A percentile compares a stretch with the other conserved stretches of the same genome.
phyloP scores from a whole-genome alignment of 371 early-diverging fungal genomes.

The Apophysomyces sp. region DNA sequence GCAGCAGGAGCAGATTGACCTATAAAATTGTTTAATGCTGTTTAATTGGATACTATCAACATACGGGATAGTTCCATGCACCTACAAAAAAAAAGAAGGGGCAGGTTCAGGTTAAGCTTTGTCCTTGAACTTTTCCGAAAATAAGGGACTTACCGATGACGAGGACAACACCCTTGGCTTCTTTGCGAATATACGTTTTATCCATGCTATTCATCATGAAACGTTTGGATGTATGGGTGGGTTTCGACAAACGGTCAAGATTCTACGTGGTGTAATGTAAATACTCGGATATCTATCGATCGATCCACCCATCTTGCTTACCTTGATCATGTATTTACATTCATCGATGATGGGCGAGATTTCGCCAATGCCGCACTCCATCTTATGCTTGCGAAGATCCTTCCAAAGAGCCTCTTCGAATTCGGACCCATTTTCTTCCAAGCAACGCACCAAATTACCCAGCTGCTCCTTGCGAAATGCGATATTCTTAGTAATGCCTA shows the following conservation, averaged over 20 bases:
- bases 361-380: conserved; percentile 61
- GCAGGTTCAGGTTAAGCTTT: neutral
- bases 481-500: conserved; percentile 57
- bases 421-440: conserved; percentile 65
- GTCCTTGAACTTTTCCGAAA: too few species aligned
- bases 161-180: conserved; percentile 78
- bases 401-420: conserved; percentile 64
- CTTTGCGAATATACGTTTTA: conserved; percentile 53
- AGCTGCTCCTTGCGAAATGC: conserved; percentile 78
- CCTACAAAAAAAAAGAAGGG: conserved; percentile 16
- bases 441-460: conserved; percentile 53
- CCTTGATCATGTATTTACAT: conserved; percentile 56
- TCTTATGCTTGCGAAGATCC: conserved; percentile 68
- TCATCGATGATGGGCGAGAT: conserved; percentile 66
- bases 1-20: conserved; percentile 65
- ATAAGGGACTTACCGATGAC: conserved; percentile 63
- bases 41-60: neutral
- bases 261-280: too few species aligned
- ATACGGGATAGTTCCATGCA: conserved; percentile 92
- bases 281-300: too few species aligned
- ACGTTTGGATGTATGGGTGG: conserved; percentile 23
- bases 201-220: conserved; percentile 39
- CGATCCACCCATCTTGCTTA: neutral
- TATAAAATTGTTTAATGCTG: conserved; percentile 8
- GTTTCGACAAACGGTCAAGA: conserved; percentile 33